phyloP scores from a whole-genome alignment of 129 eudicot genomes.

The Mikania micrantha region DNA sequence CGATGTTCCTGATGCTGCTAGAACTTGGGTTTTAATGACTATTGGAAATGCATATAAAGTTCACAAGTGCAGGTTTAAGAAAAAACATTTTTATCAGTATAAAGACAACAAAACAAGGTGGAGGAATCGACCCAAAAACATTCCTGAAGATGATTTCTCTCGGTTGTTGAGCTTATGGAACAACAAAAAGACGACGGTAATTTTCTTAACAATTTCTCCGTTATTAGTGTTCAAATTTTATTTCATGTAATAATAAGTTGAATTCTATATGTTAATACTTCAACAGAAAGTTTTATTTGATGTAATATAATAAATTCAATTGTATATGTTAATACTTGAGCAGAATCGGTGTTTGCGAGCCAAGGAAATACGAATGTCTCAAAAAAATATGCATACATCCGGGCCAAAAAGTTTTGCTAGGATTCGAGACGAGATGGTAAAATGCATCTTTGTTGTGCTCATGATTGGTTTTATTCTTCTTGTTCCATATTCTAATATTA shows the following conservation, averaged over 20 bases:
- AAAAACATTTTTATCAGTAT: neutral
- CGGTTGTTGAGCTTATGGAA: neutral
- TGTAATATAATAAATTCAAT: no score
- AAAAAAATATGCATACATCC: neutral
- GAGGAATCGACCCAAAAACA: neutral
- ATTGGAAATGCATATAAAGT: neutral
- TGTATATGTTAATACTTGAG: neutral
- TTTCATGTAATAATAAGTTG: no score
- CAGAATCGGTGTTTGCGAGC: neutral
- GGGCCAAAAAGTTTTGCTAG: neutral
- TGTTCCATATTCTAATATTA: no score
- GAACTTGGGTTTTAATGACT: neutral
- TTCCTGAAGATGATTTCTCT: neutral
- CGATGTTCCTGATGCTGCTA: neutral
- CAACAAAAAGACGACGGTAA: neutral
- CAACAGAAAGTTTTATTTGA: no score
- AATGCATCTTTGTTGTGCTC: neutral
- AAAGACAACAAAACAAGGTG: neutral
- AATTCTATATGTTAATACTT: no score
- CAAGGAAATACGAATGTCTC: no score
- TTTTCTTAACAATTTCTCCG: neutral
- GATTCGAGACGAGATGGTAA: neutral
- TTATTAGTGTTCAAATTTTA: neutral
- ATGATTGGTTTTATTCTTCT: neutral
- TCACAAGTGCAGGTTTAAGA: no score